phyloP scores from a whole-genome alignment of 2,329 filamentous ascomycete genomes.

The Sclerotinia trifoliorum region DNA sequence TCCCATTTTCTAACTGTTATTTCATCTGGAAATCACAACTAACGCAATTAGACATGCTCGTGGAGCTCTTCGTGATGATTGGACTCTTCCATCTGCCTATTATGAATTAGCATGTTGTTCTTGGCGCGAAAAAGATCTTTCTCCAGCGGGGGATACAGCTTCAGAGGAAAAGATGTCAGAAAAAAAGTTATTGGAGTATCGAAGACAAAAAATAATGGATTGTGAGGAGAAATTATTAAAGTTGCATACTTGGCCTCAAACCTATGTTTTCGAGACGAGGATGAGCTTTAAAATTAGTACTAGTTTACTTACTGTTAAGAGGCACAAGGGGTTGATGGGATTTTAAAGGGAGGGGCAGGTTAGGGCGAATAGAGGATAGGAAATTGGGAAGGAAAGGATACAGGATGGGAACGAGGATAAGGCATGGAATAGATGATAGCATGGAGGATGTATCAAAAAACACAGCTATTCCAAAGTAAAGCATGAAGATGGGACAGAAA shows the following conservation, averaged over 20 bases:
- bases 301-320: constrained; percentile 32
- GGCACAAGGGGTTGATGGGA: constrained; percentile 34
- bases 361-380: neutral
- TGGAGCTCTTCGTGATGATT: constrained; percentile 64
- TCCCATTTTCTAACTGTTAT: neutral
- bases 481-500: neutral
- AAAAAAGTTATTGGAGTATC: constrained; percentile 60
- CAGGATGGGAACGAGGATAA: too few species aligned
- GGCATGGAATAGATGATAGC: neutral
- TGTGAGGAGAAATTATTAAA: constrained; percentile 65
- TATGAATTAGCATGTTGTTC: constrained; percentile 84
- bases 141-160: constrained; percentile 38
- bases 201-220: constrained; percentile 52
- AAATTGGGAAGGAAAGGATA: neutral
- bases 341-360: constrained; percentile 1
- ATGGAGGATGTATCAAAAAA: neutral
- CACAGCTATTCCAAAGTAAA: too few species aligned
- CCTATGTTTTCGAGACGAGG: constrained; percentile 70
- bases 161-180: constrained; percentile 59
- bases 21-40: constrained; percentile 22
- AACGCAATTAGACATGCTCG: constrained; percentile 47
- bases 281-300: constrained; percentile 61
- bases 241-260: constrained; percentile 69
- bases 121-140: constrained; percentile 63
- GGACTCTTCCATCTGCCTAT: constrained; percentile 68